Conservation (phyloP, 2,329 filamentous ascomycete species). For the Teratosphaeriaceae sp. region DNA sequence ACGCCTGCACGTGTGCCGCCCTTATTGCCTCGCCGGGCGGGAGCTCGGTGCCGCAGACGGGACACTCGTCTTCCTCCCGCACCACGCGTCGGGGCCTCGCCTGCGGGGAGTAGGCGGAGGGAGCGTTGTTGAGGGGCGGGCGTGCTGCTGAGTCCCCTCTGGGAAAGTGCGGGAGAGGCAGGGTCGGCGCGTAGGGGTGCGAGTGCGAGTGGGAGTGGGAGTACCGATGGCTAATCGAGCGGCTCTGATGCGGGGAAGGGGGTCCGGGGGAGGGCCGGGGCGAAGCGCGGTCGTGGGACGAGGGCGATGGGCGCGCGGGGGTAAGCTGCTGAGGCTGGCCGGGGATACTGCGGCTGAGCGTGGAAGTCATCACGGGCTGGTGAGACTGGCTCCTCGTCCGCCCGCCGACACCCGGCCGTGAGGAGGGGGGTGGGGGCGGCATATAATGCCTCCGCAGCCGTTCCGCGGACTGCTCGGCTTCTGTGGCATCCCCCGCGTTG, state of each 20-base stretch:
- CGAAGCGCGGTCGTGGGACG: no score
- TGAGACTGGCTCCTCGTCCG: conserved; percentile 2
- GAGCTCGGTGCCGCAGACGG: conserved; percentile 66
- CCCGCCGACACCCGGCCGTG: conserved; percentile 1
- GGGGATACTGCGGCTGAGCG: background rate
- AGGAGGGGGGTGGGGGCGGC: background rate
- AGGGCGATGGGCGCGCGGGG: background rate
- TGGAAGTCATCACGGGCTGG: conserved; percentile 3
- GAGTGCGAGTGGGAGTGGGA: conserved; percentile 4
- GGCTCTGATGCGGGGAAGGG: background rate
- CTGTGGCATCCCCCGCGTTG: no score
- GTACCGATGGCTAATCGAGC: conserved; percentile 6
- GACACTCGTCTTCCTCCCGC: conserved; percentile 70
- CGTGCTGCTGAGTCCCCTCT: background rate
- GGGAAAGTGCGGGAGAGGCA: background rate
- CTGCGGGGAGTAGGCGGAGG: conserved; percentile 4
- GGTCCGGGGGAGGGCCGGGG: background rate
- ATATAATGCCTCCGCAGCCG: conserved; percentile 6
- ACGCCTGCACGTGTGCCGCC: conserved; percentile 37
- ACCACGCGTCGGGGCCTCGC: conserved; percentile 24
- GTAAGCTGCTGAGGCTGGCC: background rate
- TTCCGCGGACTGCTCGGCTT: background rate
- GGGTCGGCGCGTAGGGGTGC: background rate
- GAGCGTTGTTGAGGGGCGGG: background rate
- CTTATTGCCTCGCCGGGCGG: conserved; percentile 46